Base-by-base conservation (phyloP, 306 rosid genomes). In the Luffa acutangula region DNA sequence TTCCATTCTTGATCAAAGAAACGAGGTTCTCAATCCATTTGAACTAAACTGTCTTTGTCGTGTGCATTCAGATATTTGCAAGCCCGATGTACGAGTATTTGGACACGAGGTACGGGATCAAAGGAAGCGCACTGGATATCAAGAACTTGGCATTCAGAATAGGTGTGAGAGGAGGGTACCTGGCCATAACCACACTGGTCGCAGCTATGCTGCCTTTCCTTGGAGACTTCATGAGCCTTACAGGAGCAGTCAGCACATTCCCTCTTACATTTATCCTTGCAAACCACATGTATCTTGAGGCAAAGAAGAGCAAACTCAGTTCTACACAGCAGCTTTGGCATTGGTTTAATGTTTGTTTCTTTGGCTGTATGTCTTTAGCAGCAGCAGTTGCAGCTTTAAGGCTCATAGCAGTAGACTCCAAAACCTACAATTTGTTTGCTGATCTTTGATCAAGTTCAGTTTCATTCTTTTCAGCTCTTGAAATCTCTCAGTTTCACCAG, bases 141-240 rank as follows among this genome's bases (percentile, higher is more conserved):
- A 79, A 84, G 54, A 95, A 91, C 86, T 83, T 93, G 85, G 80
- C 88, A 17, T 95, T 91, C 84, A 78, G 99, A 70, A 57, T 91
- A 15, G 12, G 77, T 20, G 96, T 93, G 4, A 87, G 97, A 87
- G 99, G 99, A 4, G 93, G 99, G 46, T 95, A 95, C 87, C 77
- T 95, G 75, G 77, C 90, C 14, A 14, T 92, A 39, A 95, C 86
- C 82, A 93, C 97, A 18, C 80, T 95, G 39, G 86, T 95, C 13
- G 42, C 99, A 14, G 97, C 99, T 49, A 89, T 93, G 9, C 18
- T 95, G 76, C 99, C 99, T 18, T 95, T 95, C 90, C 97, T 95
- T 1, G 94, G 97, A 86, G 99, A 95, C 80, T 95, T 95, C 90
- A 95, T 95, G 97, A 95, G 97, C 87, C 93, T 95, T 58, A 95